Percentiles rank a stretch among this genome's conserved stretches.
These are phyloP conservation scores for Raffaelea arxii DNA, from an alignment of 2,329 filamentous ascomycete species.

Conservation along the genomic window DNA sequence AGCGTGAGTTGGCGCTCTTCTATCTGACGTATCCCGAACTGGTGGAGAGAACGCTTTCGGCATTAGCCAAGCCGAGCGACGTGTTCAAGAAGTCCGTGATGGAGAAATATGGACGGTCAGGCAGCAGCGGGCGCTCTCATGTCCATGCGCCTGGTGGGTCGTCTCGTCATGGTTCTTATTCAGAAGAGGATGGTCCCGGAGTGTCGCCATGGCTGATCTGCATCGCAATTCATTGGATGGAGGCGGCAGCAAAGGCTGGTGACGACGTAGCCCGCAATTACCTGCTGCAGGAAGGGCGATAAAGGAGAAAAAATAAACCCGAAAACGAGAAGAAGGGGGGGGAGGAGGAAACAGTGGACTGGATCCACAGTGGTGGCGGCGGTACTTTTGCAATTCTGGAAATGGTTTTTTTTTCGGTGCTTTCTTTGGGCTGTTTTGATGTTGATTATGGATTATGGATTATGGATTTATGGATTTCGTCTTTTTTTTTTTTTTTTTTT, in stretches of 20 bases:
- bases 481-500: neutral
- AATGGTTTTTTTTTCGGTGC: neutral
- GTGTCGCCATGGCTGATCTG: slow-evolving; percentile 66
- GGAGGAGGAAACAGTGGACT: too few relatives aligned
- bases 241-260: slow-evolving; percentile 73
- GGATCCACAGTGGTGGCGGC: too few relatives aligned
- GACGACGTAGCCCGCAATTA: slow-evolving; percentile 78
- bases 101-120: slow-evolving; percentile 43
- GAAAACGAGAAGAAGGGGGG: slow-evolving; percentile 37
- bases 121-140: slow-evolving; percentile 15
- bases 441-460: neutral
- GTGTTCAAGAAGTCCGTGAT: slow-evolving; percentile 86
- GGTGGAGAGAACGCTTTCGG: slow-evolving; percentile 68
- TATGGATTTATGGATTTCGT: neutral
- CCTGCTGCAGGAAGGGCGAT: too few relatives aligned
- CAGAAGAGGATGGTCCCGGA: slow-evolving; percentile 16
- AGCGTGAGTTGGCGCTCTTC: slow-evolving; percentile 86
- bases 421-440: neutral
- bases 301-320: too few relatives aligned
- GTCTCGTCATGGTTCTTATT: slow-evolving; percentile 6
- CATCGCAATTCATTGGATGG: slow-evolving; percentile 96
- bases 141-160: neutral
- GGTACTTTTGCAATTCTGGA: too few relatives aligned
- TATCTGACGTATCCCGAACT: slow-evolving; percentile 88
- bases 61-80: slow-evolving; percentile 73